Evolutionary conservation across 73 alveolate species (phyloP).

Genomic region (Tetrahymena borealis): DNA sequence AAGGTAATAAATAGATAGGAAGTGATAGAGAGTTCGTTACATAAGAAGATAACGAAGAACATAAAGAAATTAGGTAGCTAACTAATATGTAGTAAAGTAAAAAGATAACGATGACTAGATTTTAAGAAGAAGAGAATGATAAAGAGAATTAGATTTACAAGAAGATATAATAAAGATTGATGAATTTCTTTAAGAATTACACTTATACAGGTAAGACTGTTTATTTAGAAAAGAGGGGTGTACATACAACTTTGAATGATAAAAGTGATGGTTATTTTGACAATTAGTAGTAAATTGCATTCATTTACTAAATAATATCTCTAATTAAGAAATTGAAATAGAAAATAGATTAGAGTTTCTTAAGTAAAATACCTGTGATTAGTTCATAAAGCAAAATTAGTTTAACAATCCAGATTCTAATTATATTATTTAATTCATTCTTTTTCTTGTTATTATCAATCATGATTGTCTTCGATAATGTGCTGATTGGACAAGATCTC

Average conservation of each 20-base stretch:
- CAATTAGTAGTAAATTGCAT: background rate
- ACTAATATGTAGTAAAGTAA: too few species aligned
- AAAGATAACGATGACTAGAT: too few species aligned
- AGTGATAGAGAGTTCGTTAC: too few species aligned
- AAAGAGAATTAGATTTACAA: background rate
- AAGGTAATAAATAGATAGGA: too few species aligned
- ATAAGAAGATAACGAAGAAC: background rate
- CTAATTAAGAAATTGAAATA: background rate
- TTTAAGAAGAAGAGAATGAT: background rate
- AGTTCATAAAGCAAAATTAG: background rate
- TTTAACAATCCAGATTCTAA: background rate
- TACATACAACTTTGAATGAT: background rate
- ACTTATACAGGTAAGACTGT: background rate
- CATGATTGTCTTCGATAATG: background rate
- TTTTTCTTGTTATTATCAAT: background rate
- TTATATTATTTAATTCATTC: background rate
- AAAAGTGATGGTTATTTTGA: background rate
- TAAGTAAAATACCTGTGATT: background rate
- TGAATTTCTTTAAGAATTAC: background rate
- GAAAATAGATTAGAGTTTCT: background rate
- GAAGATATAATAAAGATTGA: background rate
- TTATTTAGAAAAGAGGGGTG: background rate
- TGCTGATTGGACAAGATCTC: background rate
- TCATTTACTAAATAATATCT: background rate
- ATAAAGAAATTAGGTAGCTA: background rate